phyloP scores from a whole-genome alignment of 2,329 filamentous ascomycete genomes.

The Cercospora sesami region DNA sequence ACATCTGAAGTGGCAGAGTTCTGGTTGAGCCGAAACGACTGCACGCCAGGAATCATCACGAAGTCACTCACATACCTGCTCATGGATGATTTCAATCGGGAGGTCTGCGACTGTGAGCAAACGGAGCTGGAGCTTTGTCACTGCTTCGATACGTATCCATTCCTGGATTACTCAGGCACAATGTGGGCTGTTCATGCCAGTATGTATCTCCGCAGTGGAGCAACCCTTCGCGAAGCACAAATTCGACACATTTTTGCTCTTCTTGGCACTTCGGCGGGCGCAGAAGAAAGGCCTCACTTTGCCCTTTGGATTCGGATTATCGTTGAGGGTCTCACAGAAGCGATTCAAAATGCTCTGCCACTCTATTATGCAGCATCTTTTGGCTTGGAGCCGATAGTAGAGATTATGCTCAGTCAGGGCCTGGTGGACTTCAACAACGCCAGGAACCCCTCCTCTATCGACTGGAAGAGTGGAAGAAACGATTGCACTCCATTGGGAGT shows the following conservation, averaged over 20 bases:
- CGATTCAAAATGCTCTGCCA: neutral
- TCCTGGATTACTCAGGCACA: neutral
- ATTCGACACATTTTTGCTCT: neutral
- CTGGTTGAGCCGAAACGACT: neutral
- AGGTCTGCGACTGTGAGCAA: neutral
- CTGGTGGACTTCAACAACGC: neutral
- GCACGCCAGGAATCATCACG: neutral
- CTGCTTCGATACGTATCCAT: neutral
- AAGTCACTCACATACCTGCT: neutral
- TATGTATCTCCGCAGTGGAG: neutral
- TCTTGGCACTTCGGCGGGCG: neutral
- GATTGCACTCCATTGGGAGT: neutral
- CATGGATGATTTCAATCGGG: neutral
- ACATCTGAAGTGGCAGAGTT: neutral
- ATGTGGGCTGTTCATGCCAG: neutral
- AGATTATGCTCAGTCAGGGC: neutral
- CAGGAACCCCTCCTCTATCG: neutral
- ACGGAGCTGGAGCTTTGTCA: neutral
- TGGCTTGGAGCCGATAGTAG: neutral
- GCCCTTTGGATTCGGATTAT: neutral
- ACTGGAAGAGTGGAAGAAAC: neutral
- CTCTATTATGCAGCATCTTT: neutral
- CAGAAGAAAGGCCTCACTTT: neutral
- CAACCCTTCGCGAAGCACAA: neutral
- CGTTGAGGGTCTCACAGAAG: neutral